A percentile compares a stretch with the other conserved stretches of the same genome.
Evolutionary conservation across 345 rosid species (phyloP).

Genomic region (Hibiscus syriacus): DNA sequence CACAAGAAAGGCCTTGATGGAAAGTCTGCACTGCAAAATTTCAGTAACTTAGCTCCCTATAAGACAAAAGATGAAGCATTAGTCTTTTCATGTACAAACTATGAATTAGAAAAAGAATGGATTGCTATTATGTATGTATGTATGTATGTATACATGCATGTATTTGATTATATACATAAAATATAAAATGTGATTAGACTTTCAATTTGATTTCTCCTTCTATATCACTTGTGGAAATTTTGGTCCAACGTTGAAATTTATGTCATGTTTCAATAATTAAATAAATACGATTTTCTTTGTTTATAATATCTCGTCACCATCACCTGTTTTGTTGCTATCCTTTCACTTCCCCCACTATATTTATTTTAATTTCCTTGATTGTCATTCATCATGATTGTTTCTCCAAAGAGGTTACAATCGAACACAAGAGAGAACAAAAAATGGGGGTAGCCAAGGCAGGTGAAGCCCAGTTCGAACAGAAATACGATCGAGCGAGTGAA

Average conservation of each 20-base stretch:
- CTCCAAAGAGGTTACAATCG: neutral
- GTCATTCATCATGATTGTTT: neutral
- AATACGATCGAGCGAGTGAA: neutral
- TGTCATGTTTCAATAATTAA: too few species aligned
- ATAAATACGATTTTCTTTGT: neutral
- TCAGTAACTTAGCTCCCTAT: neutral
- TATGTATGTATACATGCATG: too few species aligned
- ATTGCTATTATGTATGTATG: too few species aligned
- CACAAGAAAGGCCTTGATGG: constrained; percentile 14
- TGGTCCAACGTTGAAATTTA: too few species aligned
- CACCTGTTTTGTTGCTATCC: neutral
- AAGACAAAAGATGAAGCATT: too few species aligned
- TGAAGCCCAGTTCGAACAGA: neutral
- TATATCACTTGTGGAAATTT: too few species aligned
- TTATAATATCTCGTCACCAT: neutral
- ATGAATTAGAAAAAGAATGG: too few species aligned
- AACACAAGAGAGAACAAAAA: neutral
- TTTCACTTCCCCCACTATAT: neutral
- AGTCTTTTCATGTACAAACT: too few species aligned
- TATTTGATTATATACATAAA: too few species aligned
- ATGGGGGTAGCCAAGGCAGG: neutral
- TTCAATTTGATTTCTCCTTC: too few species aligned
- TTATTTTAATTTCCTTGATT: neutral
- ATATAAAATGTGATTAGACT: too few species aligned
- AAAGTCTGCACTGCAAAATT: constrained; percentile 9